Base-by-base conservation (phyloP, 1,139 yeast species). In the Candida glucosophila region DNA sequence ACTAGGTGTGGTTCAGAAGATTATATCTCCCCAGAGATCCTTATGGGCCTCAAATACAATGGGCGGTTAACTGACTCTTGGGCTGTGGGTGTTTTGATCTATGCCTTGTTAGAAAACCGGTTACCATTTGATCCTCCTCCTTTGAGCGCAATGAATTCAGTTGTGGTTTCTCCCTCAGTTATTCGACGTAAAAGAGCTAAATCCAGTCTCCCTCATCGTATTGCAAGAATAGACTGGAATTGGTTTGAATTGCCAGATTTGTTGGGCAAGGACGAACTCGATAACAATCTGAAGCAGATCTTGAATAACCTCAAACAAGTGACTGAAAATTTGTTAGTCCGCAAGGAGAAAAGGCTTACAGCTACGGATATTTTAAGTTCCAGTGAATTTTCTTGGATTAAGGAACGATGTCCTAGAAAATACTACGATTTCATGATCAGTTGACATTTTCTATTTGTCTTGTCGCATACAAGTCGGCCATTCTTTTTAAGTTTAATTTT, bases 1-100 rank as follows among this genome's bases (percentile, higher is more conserved):
- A 88, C 97, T 1, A 57, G 97, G 31, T 90, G 98, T 52, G 98
- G 98, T 0, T 81, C 95, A 1, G 95, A 85, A 37, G 97, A 90
- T 49, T 90, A 90, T 41, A 94, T 90, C 3, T 77, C 95, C 0
- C 98, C 97, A 0, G 98, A 90, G 48, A 58, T 90, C 17, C 58
- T 90, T 21, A 74, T 90, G 76, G 97, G 97, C 0, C 64, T 83
- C 31, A 77, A 83, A 12, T 90, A 90, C 45, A 88, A 88, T 44
- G 98, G 98, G 3, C 68, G 80, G 29, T 73, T 82, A 36, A 79
- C 92, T 22, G 98, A 90, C 46, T 67, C 90, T 10, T 90, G 98
- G 98, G 83, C 96, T 2, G 54, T 86, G 5, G 98, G 97, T 1
- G 97, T 88, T 4, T 59, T 86, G n/a, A 54, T 86, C 1, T 90